Evolutionary conservation across 2,329 filamentous ascomycete species (phyloP), one percentile per base, ranked within the genome.

Genomic region (Pseudogymnoascus sp.): DNA sequence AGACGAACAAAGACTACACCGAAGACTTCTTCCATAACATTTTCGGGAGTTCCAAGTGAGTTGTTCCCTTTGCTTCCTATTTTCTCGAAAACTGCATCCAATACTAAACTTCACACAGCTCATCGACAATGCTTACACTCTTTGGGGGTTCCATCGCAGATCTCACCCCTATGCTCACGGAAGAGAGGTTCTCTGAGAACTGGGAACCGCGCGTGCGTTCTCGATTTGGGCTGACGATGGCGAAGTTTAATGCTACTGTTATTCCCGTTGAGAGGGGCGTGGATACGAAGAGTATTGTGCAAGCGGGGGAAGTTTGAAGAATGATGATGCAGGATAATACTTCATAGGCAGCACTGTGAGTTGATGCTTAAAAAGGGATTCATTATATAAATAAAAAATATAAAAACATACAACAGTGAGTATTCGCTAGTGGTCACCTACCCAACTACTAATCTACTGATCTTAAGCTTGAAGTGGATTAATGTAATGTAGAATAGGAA

Each of bases 71-170:
- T 13, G 23, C 25, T 13, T 31, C 23, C 21, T 60, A 14, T 13
- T 14, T 16, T 6, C 34, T 14, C 11, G n/a, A n/a, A 16, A 16
- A 16, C 4, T 31, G 11, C 31, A 11, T 6, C 14, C 7, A 54
- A 31, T 54, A 11, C 48, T 64, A 37, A 64, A 6, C 41, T 69
- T 41, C 62, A 62, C 23, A 23, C 25, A 78, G 76, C 64, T 77
- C 75, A 7, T 76, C 75, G 1, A 78, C 76, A 19, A 78, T 78
- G 76, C 70, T 78, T 43, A 77, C 76, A 0, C 73, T 78, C 34
- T 78, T 77, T 41, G 76, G 73, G 48, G 76, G 76, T 16, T 68
- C 68, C 1, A 70, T 78, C 34, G 67, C 74, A 28, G 76, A 78
- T 64, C 68, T 78, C 7, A 71, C 65, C 10, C 74, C 76, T 0